Base-by-base conservation (phyloP, 2,329 filamentous ascomycete species). In the Arthrobotrys sphaeroides region DNA sequence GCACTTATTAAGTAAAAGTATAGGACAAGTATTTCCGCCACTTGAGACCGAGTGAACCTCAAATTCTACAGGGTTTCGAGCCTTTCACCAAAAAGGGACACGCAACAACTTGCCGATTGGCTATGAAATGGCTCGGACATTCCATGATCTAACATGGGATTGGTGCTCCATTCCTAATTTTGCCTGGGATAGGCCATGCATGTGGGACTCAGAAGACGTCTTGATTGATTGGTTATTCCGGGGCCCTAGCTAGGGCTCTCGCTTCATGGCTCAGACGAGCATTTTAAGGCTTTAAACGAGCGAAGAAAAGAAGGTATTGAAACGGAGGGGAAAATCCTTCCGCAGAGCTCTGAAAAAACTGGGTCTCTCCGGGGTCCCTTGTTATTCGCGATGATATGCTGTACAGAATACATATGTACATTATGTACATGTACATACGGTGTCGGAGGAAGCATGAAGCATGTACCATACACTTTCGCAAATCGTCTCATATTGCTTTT, bases 231-330 rank as follows among this genome's bases (percentile, higher is more conserved):
- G 69, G 69, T 43, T n/a, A n/a, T n/a, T 55, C 40, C 42, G 59
- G 33, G 42, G 38, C 26, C 13, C 40, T 6, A 61, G 47, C 57
- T 28, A 28, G 61, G 49, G 24, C 57, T 18, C 61, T 74, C 69
- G 69, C 62, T 74, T 74, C 53, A n/a, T n/a, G n/a, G n/a, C n/a
- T n/a, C n/a, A 67, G 57, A 62, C 55, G 43, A 60, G 51, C 51
- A 66, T 66, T 57, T 66, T 60, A 73, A 59, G 60, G 60, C 61
- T 67, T 62, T 67, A 67, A 47, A 74, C 53, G 62, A 73, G 61
- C 12, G 38, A 24, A 38, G 53, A 68, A 68, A 68, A 68, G 36
- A 28, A 57, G 47, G 51, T 18, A 22, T 20, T 31, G 45, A 10
- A n/a, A n/a, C n/a, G 28, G 22, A 28, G 64, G 16, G 31, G 36